These are phyloP conservation scores for Aegilops tauschii DNA, from an alignment of 176 grass and related monocot species.

Conservation along the genomic window DNA sequence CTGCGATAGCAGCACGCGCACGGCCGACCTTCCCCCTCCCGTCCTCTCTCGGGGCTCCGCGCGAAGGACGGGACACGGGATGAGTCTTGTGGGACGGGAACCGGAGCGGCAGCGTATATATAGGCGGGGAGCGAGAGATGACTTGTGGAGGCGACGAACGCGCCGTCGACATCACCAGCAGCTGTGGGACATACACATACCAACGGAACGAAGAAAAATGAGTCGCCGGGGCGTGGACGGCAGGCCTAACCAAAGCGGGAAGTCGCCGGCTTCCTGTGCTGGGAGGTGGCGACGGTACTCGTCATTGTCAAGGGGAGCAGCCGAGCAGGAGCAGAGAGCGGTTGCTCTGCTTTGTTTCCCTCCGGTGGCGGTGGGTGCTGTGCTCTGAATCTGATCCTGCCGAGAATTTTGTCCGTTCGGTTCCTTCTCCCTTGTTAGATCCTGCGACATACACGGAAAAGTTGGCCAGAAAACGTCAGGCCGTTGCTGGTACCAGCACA, in stretches of 20 bases:
- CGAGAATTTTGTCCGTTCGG: not conserved
- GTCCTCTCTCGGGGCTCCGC: not conserved
- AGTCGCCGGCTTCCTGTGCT: not conserved
- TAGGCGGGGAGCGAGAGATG: not conserved
- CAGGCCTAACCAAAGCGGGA: not conserved
- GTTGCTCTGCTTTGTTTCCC: not conserved
- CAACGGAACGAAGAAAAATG: not conserved
- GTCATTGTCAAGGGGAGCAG: no score
- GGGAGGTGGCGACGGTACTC: not conserved
- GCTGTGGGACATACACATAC: not conserved
- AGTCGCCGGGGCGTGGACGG: not conserved
- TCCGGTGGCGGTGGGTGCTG: not conserved
- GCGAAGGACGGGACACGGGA: not conserved
- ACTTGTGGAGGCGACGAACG: not conserved
- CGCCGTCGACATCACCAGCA: constrained; percentile 33
- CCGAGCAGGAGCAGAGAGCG: not conserved
- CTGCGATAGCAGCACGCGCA: not conserved
- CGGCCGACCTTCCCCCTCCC: not conserved
- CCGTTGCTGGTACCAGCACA: not conserved
- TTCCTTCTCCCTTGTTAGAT: not conserved
- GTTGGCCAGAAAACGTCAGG: not conserved
- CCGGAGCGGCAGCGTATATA: not conserved
- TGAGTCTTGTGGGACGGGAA: not conserved
- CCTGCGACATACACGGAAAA: not conserved
- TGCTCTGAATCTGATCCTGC: not conserved